Evolutionary conservation across 306 rosid species (phyloP).

Genomic region (Spatholobus suberectus): DNA sequence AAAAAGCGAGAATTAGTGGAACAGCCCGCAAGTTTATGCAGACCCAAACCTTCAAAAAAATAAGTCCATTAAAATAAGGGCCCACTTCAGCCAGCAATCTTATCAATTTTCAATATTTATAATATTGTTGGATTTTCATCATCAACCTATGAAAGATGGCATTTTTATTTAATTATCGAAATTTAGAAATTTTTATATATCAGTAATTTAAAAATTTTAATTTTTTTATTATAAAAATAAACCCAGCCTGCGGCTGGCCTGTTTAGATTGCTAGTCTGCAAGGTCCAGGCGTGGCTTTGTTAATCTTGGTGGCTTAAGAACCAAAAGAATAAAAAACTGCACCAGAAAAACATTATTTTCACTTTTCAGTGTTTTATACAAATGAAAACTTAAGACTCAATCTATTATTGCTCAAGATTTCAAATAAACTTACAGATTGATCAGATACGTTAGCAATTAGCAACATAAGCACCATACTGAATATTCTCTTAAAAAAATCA

Average conservation of each 20-base stretch:
- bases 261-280: not conserved
- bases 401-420: not conserved
- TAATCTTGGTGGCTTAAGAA: not conserved
- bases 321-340: not conserved
- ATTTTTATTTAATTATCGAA: not conserved
- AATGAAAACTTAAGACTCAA: not conserved
- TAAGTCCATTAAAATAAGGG: not conserved
- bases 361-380: not conserved
- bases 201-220: not conserved
- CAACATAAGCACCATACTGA: not conserved
- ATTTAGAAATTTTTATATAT: not conserved
- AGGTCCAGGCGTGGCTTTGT: slow-evolving; percentile 1
- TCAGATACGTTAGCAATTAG: not conserved
- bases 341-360: not conserved
- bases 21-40: not conserved
- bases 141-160: not conserved
- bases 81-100: not conserved
- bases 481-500: slow-evolving; percentile 2
- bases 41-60: not conserved
- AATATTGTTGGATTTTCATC: not conserved
- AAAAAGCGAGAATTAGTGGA: not conserved
- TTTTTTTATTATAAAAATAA: not conserved
- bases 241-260: not conserved
- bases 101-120: not conserved
- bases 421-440: not conserved